These are phyloP conservation scores for Phytophthora quininea DNA, from an alignment of 352 stramenopile genomes.

Conservation along the genomic window DNA sequence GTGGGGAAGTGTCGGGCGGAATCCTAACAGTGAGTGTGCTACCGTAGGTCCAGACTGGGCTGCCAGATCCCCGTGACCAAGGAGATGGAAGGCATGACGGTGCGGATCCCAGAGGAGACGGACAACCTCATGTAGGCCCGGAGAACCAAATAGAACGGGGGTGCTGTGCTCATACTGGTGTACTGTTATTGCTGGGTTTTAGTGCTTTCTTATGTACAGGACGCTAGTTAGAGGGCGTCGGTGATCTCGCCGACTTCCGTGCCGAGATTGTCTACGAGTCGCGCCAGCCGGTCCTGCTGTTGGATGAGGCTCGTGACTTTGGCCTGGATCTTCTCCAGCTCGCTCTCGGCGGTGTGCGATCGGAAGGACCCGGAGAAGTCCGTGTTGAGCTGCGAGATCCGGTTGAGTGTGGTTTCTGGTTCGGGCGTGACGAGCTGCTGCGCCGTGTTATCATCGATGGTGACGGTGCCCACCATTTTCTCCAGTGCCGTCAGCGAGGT, in stretches of 20 bases:
- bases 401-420: conserved; percentile 62
- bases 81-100: conserved; percentile 83
- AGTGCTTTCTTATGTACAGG: too few relatives aligned
- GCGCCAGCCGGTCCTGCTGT: conserved; percentile 54
- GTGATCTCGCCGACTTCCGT: conserved; percentile 25
- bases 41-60: conserved; percentile 71
- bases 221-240: conserved; percentile 1
- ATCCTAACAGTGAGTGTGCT: not conserved
- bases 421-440: conserved; percentile 50
- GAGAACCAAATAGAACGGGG: conserved; percentile 19
- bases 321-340: conserved; percentile 80
- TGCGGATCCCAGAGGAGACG: conserved; percentile 88
- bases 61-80: conserved; percentile 93
- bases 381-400: conserved; percentile 90
- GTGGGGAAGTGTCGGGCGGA: conserved; percentile 1
- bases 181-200: not conserved
- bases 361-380: conserved; percentile 81
- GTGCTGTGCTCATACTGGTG: not conserved
- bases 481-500: conserved; percentile 56
- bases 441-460: conserved; percentile 59
- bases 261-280: conserved; percentile 55
- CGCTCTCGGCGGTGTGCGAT: conserved; percentile 62
- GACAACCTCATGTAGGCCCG: conserved; percentile 89
- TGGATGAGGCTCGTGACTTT: conserved; percentile 67
- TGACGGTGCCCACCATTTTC: conserved; percentile 52